Evolutionary conservation across 2,329 filamentous ascomycete genomes (phyloP), one percentile per base, ranked within the genome.

Genomic region (Pestalotiopsis sp.): DNA sequence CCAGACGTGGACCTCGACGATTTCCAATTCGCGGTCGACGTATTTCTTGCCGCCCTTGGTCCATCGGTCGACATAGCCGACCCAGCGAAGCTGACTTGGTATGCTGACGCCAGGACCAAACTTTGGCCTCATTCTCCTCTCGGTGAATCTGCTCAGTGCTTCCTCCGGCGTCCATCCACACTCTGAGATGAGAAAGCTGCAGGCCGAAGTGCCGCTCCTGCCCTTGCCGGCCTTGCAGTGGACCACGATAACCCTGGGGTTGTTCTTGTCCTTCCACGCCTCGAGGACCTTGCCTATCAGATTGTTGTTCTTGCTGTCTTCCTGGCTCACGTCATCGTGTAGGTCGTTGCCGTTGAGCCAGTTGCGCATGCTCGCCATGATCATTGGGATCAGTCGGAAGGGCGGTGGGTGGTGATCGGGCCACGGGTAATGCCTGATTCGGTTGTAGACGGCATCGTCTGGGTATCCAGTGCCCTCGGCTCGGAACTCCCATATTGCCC

Each of bases 141-240:
- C 90, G 0, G 96, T 99, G 73, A 90, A 90, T 17, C 86, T 80
- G 1, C 81, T 82, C 7, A 89, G 81, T 1, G 88, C 87, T 66
- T 88, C 80, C 69, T 87, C 82, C 0, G 83, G 78, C 25, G 80
- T 83, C 87, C 87, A 89, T 0, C 86, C 87, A 76, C 96, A 92
- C 78, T 98, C 93, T 7, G 92, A 91, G 74, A 99, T 96, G 68
- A 99, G 84, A 78, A 97, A 98, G 74, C 92, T 93, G 80, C 93
- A 97, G 38, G 92, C 91, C 74, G 94, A 90, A 0, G 94, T 97
- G 4, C 96, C 96, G 72, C 93, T 97, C 65, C 96, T 87, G 1
- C 96, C 96, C 80, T 99, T 99, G 2, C 96, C 96, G 1, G 96
- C 96, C 79, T 98, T 98, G 84, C 96, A 98, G 80, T 99, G 96